Conservation (phyloP, 2,329 filamentous ascomycete species). For the Colletotrichum simmondsii region DNA sequence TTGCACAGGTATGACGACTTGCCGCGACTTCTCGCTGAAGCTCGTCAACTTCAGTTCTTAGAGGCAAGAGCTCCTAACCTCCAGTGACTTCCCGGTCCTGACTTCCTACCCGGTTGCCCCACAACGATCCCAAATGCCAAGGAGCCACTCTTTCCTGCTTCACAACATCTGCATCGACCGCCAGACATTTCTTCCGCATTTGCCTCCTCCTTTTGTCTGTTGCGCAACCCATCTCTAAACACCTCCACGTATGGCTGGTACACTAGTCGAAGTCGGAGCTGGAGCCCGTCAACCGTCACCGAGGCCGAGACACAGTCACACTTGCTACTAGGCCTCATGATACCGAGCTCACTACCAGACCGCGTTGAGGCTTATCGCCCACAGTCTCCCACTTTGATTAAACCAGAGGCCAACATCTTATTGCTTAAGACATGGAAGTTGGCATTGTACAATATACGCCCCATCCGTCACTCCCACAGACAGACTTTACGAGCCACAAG, state of each 20-base stretch:
- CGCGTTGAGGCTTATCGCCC: too few species aligned
- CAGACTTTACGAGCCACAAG: neutral
- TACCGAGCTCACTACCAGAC: neutral
- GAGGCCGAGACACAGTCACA: neutral
- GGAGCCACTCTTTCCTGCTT: conserved; percentile 28
- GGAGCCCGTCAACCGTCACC: neutral
- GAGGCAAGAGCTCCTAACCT: neutral
- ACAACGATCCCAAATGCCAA: conserved; percentile 1
- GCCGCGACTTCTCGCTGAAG: conserved; percentile 1
- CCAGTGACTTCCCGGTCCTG: too few species aligned
- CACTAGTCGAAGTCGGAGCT: neutral
- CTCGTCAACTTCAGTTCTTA: neutral
- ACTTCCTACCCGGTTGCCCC: neutral
- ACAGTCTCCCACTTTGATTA: too few species aligned
- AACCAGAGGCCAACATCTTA: neutral
- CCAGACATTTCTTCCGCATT: neutral
- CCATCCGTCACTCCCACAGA: neutral
- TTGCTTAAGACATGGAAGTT: neutral
- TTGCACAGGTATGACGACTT: conserved; percentile 31
- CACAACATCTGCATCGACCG: conserved; percentile 10
- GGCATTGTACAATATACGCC: neutral
- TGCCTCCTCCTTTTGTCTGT: neutral
- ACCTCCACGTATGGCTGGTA: neutral
- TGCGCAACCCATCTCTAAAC: neutral
- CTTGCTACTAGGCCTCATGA: neutral